Evolutionary conservation across 2,329 filamentous ascomycete genomes (phyloP).

Genomic region (Fusarium chuoi): DNA sequence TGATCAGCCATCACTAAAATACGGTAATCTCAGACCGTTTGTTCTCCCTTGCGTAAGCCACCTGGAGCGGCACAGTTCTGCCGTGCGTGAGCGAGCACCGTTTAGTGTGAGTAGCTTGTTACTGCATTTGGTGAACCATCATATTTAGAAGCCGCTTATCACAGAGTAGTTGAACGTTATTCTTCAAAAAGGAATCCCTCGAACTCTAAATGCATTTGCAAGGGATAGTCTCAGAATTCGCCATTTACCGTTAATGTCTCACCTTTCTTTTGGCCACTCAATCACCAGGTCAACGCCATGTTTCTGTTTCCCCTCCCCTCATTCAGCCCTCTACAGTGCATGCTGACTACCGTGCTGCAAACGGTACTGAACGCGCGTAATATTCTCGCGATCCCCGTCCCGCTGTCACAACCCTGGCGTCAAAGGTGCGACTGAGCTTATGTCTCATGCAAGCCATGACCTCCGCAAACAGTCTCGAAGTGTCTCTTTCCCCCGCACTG

Average conservation of each 20-base stretch:
- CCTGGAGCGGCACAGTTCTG: not conserved
- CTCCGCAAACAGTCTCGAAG: conserved; percentile 11
- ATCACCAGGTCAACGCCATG: not conserved
- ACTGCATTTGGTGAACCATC: not conserved
- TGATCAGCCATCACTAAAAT: not conserved
- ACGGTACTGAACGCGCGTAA: not conserved
- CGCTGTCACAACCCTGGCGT: not conserved
- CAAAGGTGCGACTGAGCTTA: not conserved
- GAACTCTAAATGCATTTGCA: not conserved
- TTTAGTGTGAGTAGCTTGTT: not conserved
- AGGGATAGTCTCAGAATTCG: not conserved
- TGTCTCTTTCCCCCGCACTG: not conserved
- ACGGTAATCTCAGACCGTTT: not conserved
- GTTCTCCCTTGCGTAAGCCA: not conserved
- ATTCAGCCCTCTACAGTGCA: not conserved
- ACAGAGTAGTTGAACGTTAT: not conserved
- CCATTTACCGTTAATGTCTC: not conserved
- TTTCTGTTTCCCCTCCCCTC: not conserved
- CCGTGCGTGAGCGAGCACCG: not conserved
- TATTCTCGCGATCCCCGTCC: not conserved
- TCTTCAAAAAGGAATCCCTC: not conserved
- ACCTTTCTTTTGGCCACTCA: not conserved
- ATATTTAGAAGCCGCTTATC: not conserved
- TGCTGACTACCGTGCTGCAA: not conserved
- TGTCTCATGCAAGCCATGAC: not conserved